phyloP scores from a whole-genome alignment of 495 filamentous ascomycete species.

The Penicillium nucicola region DNA sequence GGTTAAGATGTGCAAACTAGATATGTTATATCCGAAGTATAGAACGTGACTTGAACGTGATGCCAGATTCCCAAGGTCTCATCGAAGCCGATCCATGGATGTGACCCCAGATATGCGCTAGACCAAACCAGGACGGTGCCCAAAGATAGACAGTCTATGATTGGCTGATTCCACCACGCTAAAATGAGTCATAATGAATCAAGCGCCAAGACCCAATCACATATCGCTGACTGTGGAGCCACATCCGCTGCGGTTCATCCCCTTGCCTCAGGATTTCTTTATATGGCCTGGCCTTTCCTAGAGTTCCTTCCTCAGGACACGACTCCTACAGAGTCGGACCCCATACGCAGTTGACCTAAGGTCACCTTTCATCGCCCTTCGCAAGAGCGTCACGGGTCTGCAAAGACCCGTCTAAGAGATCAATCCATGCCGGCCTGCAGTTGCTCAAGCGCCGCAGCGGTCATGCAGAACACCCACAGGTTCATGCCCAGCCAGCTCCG shows the following conservation, averaged over 20 bases:
- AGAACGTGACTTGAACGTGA: too few species aligned
- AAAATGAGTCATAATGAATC: conserved; percentile 36
- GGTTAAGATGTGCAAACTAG: too few species aligned
- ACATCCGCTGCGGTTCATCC: conserved; percentile 5
- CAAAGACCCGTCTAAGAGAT: conserved; percentile 28
- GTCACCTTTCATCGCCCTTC: background rate
- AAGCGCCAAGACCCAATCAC: conserved; percentile 12
- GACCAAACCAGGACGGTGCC: too few species aligned
- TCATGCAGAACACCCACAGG: conserved; percentile 14
- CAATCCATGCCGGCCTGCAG: conserved; percentile 23
- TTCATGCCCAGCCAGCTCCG: conserved; percentile 17
- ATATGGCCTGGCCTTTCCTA: conserved; percentile 6
- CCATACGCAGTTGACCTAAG: background rate
- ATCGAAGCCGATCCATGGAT: too few species aligned
- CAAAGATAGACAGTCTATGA: background rate
- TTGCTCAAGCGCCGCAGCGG: conserved; percentile 19
- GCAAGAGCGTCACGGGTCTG: conserved; percentile 23
- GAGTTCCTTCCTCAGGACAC: conserved; percentile 27
- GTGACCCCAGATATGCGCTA: too few species aligned
- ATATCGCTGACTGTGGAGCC: background rate
- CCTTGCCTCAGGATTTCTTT: background rate
- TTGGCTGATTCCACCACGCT: conserved; percentile 12
- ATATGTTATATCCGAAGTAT: too few species aligned
- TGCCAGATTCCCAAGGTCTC: too few species aligned
- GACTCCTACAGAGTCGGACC: conserved; percentile 15